Evolutionary conservation across 371 early-diverging fungal genomes (phyloP).

Genomic region (Scutellospora calospora): DNA sequence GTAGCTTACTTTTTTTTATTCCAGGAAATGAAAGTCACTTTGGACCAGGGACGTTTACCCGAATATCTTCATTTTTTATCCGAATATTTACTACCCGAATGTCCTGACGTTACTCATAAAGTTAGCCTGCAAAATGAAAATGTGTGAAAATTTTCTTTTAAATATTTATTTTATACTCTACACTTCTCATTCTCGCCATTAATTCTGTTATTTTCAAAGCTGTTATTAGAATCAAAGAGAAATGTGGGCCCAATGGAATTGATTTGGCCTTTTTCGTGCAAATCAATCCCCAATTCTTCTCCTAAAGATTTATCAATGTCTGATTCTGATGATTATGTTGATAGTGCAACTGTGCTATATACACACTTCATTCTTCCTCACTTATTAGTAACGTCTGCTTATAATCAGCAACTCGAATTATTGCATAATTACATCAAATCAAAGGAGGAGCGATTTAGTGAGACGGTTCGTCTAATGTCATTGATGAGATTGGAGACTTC

Average conservation of each 20-base stretch:
- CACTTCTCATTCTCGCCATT: not conserved
- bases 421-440: slow-evolving; percentile 13
- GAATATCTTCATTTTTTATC: slow-evolving; percentile 32
- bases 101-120: slow-evolving; percentile 1
- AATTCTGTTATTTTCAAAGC: not conserved
- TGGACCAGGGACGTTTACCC: not conserved
- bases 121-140: not conserved
- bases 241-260: slow-evolving; percentile 14
- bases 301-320: not conserved
- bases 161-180: not conserved
- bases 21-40: slow-evolving; percentile 19
- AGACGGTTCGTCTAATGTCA: slow-evolving; percentile 18
- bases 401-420: slow-evolving; percentile 14
- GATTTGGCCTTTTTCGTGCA: slow-evolving; percentile 25
- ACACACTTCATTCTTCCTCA: slow-evolving; percentile 35
- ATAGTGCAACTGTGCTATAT: slow-evolving; percentile 29
- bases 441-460: slow-evolving; percentile 28
- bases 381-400: slow-evolving; percentile 5
- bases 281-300: not conserved
- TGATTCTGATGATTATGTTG: not conserved
- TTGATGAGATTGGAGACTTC: not conserved
- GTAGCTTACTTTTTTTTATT: not conserved
- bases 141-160: not conserved
- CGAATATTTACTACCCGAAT: slow-evolving; percentile 7
- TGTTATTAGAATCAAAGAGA: slow-evolving; percentile 26